These are phyloP conservation scores for Pseudopyrenochaeta lycopersici DNA, from an alignment of 2,329 filamentous ascomycete genomes.

Conservation along the genomic window DNA sequence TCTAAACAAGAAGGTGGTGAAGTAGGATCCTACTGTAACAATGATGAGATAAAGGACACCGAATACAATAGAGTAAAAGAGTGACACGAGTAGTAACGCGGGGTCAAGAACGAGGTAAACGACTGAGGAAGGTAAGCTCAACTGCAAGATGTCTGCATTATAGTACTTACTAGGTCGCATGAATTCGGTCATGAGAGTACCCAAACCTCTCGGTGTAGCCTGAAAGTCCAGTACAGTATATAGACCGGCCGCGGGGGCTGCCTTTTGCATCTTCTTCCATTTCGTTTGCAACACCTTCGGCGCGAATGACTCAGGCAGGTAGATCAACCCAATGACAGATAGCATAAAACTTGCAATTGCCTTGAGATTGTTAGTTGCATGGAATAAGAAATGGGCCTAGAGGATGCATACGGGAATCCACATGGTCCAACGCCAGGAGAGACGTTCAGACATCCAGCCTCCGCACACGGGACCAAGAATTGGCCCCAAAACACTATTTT, in stretches of 20 bases:
- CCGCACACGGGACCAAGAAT: constrained; percentile 22
- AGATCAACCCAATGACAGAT: constrained; percentile 2
- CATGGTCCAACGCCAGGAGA: constrained; percentile 20
- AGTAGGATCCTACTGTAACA: constrained; percentile 10
- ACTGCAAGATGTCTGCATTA: background rate
- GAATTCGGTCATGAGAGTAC: constrained; percentile 11
- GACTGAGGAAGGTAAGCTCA: background rate
- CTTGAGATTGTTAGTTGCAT: background rate
- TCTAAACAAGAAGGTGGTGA: too few species aligned
- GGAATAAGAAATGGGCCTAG: background rate
- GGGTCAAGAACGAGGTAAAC: constrained; percentile 15
- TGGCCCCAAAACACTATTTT: constrained; percentile 8
- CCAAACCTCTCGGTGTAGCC: background rate
- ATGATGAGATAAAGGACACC: constrained; percentile 21
- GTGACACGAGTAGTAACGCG: constrained; percentile 11
- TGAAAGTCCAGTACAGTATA: constrained; percentile 18
- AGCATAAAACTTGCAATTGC: constrained; percentile 16
- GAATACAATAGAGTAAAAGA: constrained; percentile 17
- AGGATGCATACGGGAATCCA: constrained; percentile 12
- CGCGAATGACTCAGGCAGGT: constrained; percentile 14
- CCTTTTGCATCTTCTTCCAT: background rate
- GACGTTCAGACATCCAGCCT: constrained; percentile 20
- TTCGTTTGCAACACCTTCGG: constrained; percentile 10
- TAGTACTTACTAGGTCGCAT: constrained; percentile 6
- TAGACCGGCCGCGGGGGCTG: background rate